A percentile compares a stretch with the other conserved stretches of the same genome.
phyloP scores from a whole-genome alignment of 1,284 basidiomycete genomes.

The Waitea zeae region DNA sequence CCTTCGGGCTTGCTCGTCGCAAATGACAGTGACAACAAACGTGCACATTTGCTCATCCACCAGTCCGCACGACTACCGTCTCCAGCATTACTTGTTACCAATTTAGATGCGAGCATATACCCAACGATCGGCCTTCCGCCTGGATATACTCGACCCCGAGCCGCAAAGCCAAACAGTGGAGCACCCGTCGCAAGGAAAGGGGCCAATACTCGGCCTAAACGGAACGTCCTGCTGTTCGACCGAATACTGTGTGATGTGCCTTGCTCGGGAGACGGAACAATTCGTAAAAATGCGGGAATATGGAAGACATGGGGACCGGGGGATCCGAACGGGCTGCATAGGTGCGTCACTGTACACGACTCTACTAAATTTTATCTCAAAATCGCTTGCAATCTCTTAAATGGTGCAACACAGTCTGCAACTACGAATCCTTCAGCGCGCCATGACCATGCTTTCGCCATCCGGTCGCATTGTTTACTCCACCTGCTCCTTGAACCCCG shows the following conservation, averaged over 20 bases:
- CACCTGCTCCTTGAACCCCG: constrained; percentile 93
- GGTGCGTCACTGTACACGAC: constrained; percentile 39
- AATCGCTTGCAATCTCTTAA: not conserved
- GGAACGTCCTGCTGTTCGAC: constrained; percentile 62
- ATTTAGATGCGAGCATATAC: constrained; percentile 86
- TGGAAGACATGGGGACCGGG: constrained; percentile 87
- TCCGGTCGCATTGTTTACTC: constrained; percentile 93
- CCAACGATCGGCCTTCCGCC: constrained; percentile 34
- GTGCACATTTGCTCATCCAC: constrained; percentile 94
- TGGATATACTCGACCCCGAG: constrained; percentile 12
- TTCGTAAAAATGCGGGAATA: constrained; percentile 89
- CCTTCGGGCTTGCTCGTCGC: constrained; percentile 74
- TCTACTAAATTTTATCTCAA: constrained; percentile 1
- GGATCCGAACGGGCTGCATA: constrained; percentile 84
- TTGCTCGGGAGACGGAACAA: constrained; percentile 92
- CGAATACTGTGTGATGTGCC: constrained; percentile 95
- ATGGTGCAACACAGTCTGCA: constrained; percentile 44
- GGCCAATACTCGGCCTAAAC: constrained; percentile 3
- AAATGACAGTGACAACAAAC: constrained; percentile 86
- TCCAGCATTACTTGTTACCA: constrained; percentile 88
- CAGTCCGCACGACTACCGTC: constrained; percentile 91
- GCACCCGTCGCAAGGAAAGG: too few relatives aligned
- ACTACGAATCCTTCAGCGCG: constrained; percentile 81
- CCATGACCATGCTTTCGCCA: constrained; percentile 78
- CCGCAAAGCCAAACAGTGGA: too few relatives aligned